Evolutionary conservation across 2,329 filamentous ascomycete species (phyloP).

Genomic region (Fusarium austroafricanum): DNA sequence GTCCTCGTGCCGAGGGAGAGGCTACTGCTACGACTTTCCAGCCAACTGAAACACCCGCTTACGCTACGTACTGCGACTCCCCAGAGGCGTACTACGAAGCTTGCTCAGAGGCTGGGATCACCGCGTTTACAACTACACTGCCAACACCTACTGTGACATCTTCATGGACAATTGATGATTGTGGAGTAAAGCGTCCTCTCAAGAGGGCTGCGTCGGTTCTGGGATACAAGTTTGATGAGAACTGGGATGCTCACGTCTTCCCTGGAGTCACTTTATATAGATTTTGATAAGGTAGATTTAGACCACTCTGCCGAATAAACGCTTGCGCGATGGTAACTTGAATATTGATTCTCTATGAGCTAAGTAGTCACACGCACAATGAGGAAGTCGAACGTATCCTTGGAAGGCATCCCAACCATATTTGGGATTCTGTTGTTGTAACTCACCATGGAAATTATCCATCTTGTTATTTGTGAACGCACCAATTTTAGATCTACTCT

Average conservation of each 20-base stretch:
- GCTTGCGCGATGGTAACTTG: no score
- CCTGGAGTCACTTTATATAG: neutral
- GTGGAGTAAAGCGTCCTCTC: neutral
- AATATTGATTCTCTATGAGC: no score
- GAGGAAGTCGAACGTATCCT: no score
- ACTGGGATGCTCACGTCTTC: constrained; percentile 3
- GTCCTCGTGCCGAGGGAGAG: neutral
- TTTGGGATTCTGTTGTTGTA: no score
- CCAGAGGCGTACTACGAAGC: constrained; percentile 19
- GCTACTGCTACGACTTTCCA: constrained; percentile 18
- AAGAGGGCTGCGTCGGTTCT: neutral
- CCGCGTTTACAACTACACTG: constrained; percentile 14
- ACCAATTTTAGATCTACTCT: no score
- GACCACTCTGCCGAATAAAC: no score
- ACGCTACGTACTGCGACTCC: constrained; percentile 27
- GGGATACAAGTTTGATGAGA: constrained; percentile 4
- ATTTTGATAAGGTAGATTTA: no score
- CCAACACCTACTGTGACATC: neutral
- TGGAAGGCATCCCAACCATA: no score
- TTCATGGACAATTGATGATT: neutral
- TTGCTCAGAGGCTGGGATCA: constrained; percentile 11
- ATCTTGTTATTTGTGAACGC: no score
- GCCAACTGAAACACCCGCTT: constrained; percentile 7
- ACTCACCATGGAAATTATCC: no score
- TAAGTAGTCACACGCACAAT: no score